These are phyloP conservation scores for Psilocybe cyanescens DNA, from an alignment of 768 basidiomycete species.

Conservation along the genomic window DNA sequence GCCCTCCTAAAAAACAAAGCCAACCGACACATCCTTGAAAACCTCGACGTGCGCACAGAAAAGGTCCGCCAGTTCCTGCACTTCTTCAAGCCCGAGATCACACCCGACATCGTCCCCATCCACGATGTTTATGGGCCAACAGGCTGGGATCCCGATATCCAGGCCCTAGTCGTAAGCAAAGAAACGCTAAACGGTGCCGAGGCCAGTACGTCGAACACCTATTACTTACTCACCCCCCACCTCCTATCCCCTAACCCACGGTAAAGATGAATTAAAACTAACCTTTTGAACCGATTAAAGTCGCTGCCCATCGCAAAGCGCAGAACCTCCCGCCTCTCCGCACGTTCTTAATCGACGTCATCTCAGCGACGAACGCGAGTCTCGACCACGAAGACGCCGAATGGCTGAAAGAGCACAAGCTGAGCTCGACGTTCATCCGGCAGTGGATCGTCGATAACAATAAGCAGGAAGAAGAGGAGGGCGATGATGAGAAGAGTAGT, in stretches of 20 bases:
- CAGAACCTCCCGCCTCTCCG: conserved; percentile 61
- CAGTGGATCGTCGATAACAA: conserved; percentile 70
- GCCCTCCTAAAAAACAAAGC: conserved; percentile 71
- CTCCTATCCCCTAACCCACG: neutral
- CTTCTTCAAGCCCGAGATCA: conserved; percentile 69
- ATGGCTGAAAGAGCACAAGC: conserved; percentile 76
- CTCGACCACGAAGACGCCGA: conserved; percentile 71
- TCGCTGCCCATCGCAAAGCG: conserved; percentile 62
- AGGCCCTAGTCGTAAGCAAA: conserved; percentile 88
- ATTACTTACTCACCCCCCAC: neutral
- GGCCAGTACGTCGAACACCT: conserved; percentile 55
- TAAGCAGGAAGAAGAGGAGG: conserved; percentile 25
- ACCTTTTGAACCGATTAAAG: conserved; percentile 36
- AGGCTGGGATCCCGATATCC: conserved; percentile 83
- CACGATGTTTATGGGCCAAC: conserved; percentile 93
- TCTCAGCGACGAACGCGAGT: conserved; percentile 65
- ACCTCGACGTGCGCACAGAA: conserved; percentile 56
- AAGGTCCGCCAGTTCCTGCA: conserved; percentile 70
- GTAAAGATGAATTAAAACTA: neutral
- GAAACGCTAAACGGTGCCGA: conserved; percentile 83
- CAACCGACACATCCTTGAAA: conserved; percentile 68
- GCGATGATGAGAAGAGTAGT: conserved; percentile 5
- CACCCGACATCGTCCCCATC: conserved; percentile 73
- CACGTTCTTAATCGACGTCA: conserved; percentile 87
- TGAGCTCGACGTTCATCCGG: conserved; percentile 94